Percentiles rank a stretch among this genome's conserved stretches.
Conservation (phyloP, 1,284 basidiomycete species). For the Ganoderma resinaceum region DNA sequence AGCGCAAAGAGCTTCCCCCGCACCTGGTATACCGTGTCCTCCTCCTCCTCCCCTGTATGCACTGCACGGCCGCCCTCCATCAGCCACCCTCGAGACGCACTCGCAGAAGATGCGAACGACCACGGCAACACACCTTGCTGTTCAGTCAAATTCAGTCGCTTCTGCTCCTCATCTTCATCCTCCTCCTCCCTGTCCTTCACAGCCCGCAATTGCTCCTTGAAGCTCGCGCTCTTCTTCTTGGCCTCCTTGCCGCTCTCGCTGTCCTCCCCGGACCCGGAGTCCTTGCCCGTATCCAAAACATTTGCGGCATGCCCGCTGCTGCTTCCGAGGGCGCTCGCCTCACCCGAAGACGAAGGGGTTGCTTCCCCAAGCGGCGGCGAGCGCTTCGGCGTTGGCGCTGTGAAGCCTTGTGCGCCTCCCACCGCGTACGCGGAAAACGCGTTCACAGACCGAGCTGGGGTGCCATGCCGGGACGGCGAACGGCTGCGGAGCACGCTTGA, state of each 20-base stretch:
- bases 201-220: conserved; percentile 70
- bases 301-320: conserved; percentile 4
- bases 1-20: conserved; percentile 88
- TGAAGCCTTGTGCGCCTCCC: conserved; percentile 56
- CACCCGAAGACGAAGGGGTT: conserved; percentile 25
- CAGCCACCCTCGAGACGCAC: conserved; percentile 1
- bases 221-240: conserved; percentile 38
- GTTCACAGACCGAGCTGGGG: conserved; percentile 41
- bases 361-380: conserved; percentile 39
- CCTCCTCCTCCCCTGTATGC: conserved; percentile 91
- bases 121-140: conserved; percentile 67
- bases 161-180: conserved; percentile 59
- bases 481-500: conserved; percentile 33
- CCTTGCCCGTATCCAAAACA: conserved; percentile 24
- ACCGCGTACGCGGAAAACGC: conserved; percentile 69
- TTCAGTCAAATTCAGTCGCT: conserved; percentile 61
- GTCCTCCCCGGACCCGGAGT: conserved; percentile 19
- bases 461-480: conserved; percentile 34
- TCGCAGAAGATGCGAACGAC: neutral
- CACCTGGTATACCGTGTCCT: conserved; percentile 84
- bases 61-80: conserved; percentile 52
- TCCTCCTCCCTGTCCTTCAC: conserved; percentile 45
- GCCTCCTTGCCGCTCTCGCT: conserved; percentile 36
- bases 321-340: conserved; percentile 31
- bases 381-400: conserved; percentile 57